Evolutionary conservation across 495 filamentous ascomycete species (phyloP).

Genomic region (Cryomyces minteri): DNA sequence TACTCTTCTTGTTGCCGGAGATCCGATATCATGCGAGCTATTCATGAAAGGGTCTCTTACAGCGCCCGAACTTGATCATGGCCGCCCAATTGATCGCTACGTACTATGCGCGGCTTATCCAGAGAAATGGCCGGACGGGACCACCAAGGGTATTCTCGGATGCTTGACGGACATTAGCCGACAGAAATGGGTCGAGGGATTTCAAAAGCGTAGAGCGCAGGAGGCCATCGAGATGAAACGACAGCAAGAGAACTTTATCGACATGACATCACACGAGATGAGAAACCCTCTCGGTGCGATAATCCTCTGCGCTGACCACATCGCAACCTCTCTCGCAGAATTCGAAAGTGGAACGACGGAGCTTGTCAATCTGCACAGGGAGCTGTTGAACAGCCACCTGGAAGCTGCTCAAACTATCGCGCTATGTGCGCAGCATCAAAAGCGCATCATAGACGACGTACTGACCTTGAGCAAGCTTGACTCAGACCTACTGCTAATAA

Average conservation of each 20-base stretch:
- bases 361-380: neutral
- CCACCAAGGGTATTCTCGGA: constrained; percentile 2
- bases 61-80: too few species aligned
- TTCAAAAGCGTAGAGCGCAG: constrained; percentile 8
- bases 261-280: constrained; percentile 17
- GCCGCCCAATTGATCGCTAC: too few species aligned
- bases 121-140: constrained; percentile 1
- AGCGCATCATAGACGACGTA: constrained; percentile 15
- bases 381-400: constrained; percentile 2
- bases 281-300: constrained; percentile 15
- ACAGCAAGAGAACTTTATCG: constrained; percentile 15
- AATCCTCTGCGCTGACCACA: constrained; percentile 13
- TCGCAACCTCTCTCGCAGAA: neutral
- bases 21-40: too few species aligned
- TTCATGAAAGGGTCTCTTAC: too few species aligned
- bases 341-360: neutral
- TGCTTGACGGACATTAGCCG: constrained; percentile 4
- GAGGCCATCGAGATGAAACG: constrained; percentile 10
- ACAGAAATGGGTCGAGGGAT: constrained; percentile 7
- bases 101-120: neutral
- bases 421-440: constrained; percentile 12
- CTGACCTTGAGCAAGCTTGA: constrained; percentile 16
- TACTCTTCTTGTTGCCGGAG: too few species aligned
- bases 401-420: constrained; percentile 13
- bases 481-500: constrained; percentile 11